Evolutionary conservation across 2,329 filamentous ascomycete species (phyloP).

Genomic region (Lachnellula willkommii): DNA sequence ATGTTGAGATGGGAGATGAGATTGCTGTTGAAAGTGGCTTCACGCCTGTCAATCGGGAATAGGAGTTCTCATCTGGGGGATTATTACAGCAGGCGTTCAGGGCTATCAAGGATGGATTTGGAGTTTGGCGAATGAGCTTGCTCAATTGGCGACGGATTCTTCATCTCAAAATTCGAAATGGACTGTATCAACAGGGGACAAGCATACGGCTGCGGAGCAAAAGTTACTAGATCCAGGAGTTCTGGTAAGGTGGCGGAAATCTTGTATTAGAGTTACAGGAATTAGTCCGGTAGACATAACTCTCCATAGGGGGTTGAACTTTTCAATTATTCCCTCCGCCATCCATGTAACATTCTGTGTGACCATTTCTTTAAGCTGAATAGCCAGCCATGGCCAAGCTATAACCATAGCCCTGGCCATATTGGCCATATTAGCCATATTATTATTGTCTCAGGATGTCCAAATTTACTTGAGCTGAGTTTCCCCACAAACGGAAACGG

Average conservation of each 20-base stretch:
- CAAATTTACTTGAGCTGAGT: too few relatives aligned
- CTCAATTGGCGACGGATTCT: not conserved
- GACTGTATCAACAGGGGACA: not conserved
- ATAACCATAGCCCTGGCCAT: too few relatives aligned
- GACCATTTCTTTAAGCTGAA: too few relatives aligned
- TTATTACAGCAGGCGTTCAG: not conserved
- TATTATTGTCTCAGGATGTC: too few relatives aligned
- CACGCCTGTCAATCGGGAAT: slow-evolving; percentile 28
- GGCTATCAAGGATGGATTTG: not conserved
- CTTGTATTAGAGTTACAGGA: not conserved
- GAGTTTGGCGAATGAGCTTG: not conserved
- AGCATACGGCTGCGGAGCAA: not conserved
- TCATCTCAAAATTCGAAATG: not conserved
- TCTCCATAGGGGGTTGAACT: too few relatives aligned
- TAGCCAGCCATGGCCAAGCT: too few relatives aligned
- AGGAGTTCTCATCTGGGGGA: not conserved
- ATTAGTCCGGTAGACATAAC: too few relatives aligned
- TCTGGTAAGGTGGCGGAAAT: not conserved
- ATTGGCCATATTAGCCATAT: too few relatives aligned
- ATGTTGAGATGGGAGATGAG: slow-evolving; percentile 33
- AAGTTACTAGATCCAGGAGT: not conserved
- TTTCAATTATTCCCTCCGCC: too few relatives aligned
- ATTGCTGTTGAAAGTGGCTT: slow-evolving; percentile 26
- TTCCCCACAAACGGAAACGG: too few relatives aligned
- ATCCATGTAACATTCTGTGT: too few relatives aligned